Evolutionary conservation across 2,329 filamentous ascomycete species (phyloP), one percentile per base, ranked within the genome.

Genomic region (Myriosclerotinia curreyana): DNA sequence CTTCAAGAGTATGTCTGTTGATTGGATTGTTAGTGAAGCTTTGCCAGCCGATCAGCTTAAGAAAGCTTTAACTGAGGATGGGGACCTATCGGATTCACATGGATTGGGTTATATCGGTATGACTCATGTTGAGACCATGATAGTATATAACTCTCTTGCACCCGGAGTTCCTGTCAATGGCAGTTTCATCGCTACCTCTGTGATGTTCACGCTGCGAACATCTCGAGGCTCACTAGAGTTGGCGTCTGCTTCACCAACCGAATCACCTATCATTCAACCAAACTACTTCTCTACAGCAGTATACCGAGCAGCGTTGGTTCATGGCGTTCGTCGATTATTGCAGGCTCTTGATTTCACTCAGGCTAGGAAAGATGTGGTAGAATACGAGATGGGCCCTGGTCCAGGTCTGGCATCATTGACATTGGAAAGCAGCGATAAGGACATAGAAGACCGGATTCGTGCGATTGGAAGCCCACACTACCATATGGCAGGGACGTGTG

Each of bases 11-110:
- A 42, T 62, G 15, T 9, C n/a, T 17, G 17, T 48, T 20, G 60
- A 62, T 25, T 62, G 50, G 50, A 4, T 46, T 17, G 8, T 15
- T 14, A 62, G 54, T 28, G 40, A 54, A 36, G 60, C 60, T 31
- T 25, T 53, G 14, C 59, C 28, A 5, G 28, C 8, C 20, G 28
- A 44, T 5, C 12, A 9, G 25, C 38, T 62, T 17, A 17, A 36
- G 12, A 22, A 54, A 14, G 28, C 50, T 62, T 8, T 62, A 9
- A 6, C 50, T 46, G 38, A 62, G 15, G 28, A 62, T 48, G 14
- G 28, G n/a, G 14, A 54, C 3, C 20, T 40, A 9, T 28, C n/a
- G 12, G 38, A 54, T 20, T 12, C 42, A 3, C 6, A 4, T 8
- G 20, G 38, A 51, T 17, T 61, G 17, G 22, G 22, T n/a, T 20